These are phyloP conservation scores for Hyphopichia khmerensis DNA, from an alignment of 1,139 yeast species.

Conservation along the genomic window DNA sequence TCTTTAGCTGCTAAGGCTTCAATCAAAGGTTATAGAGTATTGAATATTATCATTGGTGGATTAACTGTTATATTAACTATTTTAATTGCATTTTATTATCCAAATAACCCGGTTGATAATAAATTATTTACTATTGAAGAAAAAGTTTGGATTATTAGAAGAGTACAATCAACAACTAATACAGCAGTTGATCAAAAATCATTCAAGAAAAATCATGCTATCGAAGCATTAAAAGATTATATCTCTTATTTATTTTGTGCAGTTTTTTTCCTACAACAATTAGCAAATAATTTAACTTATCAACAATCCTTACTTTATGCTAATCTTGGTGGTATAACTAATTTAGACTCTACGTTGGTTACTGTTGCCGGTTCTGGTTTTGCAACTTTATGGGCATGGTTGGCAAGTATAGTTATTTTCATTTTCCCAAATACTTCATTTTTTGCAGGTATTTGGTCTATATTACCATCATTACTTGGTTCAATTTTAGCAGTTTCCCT, in stretches of 20 bases:
- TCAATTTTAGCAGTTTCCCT: constrained; percentile 44
- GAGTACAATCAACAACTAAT: constrained; percentile 38
- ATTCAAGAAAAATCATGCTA: constrained; percentile 41
- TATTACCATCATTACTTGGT: constrained; percentile 45
- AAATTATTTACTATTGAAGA: constrained; percentile 36
- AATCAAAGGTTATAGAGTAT: constrained; percentile 35
- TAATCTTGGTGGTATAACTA: constrained; percentile 39
- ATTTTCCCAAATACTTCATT: constrained; percentile 17
- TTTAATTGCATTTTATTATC: constrained; percentile 32
- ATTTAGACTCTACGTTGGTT: constrained; percentile 48
- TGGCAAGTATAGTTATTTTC: constrained; percentile 25
- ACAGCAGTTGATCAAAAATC: constrained; percentile 44
- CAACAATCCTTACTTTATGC: constrained; percentile 45
- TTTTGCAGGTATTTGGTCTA: constrained; percentile 19
- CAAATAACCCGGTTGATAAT: constrained; percentile 44
- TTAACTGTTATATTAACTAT: constrained; percentile 32
- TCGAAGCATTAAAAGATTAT: constrained; percentile 47
- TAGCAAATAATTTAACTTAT: constrained; percentile 48
- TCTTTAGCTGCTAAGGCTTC: constrained; percentile 24
- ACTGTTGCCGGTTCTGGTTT: constrained; percentile 53
- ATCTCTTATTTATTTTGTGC: constrained; percentile 44
- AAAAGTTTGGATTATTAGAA: constrained; percentile 44
- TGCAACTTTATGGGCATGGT: constrained; percentile 30
- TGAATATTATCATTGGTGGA: constrained; percentile 44
- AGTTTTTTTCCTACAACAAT: constrained; percentile 38